phyloP scores from a whole-genome alignment of 1,139 yeast species.

The Pichia sp. region DNA sequence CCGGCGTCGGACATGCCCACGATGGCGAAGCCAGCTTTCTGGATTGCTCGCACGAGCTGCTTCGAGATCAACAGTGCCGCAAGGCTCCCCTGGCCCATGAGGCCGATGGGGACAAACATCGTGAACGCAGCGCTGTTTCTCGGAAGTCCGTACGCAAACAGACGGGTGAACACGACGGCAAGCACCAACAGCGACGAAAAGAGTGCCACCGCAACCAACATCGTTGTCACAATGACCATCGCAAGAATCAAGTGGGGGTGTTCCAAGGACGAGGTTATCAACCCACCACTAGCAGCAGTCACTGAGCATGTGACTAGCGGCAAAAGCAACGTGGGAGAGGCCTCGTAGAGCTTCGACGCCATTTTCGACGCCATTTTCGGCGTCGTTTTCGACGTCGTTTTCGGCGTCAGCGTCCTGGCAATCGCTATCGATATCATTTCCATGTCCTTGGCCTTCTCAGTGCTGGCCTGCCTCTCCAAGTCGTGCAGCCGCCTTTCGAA shows the following conservation, averaged over 20 bases:
- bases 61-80: slow-evolving; percentile 44
- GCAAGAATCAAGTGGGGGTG: slow-evolving; percentile 43
- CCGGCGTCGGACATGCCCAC: slow-evolving; percentile 17
- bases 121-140: slow-evolving; percentile 43
- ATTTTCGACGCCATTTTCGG: background rate
- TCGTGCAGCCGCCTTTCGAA: slow-evolving; percentile 22
- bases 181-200: slow-evolving; percentile 54
- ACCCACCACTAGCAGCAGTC: slow-evolving; percentile 60
- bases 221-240: slow-evolving; percentile 49
- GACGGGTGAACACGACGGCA: slow-evolving; percentile 54
- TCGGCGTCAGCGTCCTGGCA: too few species aligned
- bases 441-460: background rate
- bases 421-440: too few species aligned
- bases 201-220: slow-evolving; percentile 68
- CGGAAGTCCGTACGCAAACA: slow-evolving; percentile 59
- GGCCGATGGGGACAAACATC: slow-evolving; percentile 60
- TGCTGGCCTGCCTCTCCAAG: background rate
- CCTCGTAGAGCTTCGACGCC: background rate
- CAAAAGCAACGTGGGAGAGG: background rate
- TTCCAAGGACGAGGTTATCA: slow-evolving; percentile 35
- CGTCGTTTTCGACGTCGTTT: slow-evolving; percentile 31
- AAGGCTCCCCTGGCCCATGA: slow-evolving; percentile 77
- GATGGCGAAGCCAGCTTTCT: slow-evolving; percentile 7
- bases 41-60: slow-evolving; percentile 20
- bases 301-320: slow-evolving; percentile 63